Percentiles rank a stretch among this genome's conserved stretches.
Conservation (phyloP, 2,329 filamentous ascomycete species). For the Pseudogymnoascus sp. region DNA sequence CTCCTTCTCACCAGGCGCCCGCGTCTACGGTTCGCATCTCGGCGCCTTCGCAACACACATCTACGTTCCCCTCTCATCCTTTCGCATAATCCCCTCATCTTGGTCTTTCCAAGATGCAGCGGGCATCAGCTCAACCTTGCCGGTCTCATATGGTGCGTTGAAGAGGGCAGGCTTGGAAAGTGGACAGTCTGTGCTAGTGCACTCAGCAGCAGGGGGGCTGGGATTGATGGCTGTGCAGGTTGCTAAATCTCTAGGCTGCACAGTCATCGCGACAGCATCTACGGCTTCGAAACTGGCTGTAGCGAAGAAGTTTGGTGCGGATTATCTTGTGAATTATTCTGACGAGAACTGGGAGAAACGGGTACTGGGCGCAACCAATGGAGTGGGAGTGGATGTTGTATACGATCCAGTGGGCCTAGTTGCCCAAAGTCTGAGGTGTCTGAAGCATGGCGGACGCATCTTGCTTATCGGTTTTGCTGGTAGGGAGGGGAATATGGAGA, state of each 20-base stretch:
- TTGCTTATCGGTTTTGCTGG: slow-evolving; percentile 52
- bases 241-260: slow-evolving; percentile 43
- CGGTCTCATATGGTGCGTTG: slow-evolving; percentile 45
- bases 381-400: slow-evolving; percentile 46
- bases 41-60: slow-evolving; percentile 48
- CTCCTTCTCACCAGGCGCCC: slow-evolving; percentile 37
- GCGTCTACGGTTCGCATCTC: slow-evolving; percentile 43
- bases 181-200: slow-evolving; percentile 44
- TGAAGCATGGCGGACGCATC: slow-evolving; percentile 44
- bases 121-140: slow-evolving; percentile 44
- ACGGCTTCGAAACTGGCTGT: slow-evolving; percentile 37
- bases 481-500: slow-evolving; percentile 43
- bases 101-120: slow-evolving; percentile 42
- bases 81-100: slow-evolving; percentile 37
- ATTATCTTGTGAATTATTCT: slow-evolving; percentile 34
- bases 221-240: slow-evolving; percentile 49
- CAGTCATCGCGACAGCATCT: slow-evolving; percentile 45
- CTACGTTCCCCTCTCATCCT: slow-evolving; percentile 28
- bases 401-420: slow-evolving; percentile 51
- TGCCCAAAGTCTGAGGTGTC: slow-evolving; percentile 43
- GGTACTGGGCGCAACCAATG: slow-evolving; percentile 39
- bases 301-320: slow-evolving; percentile 33
- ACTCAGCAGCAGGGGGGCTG: slow-evolving; percentile 46
- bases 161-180: slow-evolving; percentile 32
- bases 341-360: slow-evolving; percentile 40